Conservation (phyloP, 2,329 filamentous ascomycete genomes). For the Colletotrichum orchidophilum region DNA sequence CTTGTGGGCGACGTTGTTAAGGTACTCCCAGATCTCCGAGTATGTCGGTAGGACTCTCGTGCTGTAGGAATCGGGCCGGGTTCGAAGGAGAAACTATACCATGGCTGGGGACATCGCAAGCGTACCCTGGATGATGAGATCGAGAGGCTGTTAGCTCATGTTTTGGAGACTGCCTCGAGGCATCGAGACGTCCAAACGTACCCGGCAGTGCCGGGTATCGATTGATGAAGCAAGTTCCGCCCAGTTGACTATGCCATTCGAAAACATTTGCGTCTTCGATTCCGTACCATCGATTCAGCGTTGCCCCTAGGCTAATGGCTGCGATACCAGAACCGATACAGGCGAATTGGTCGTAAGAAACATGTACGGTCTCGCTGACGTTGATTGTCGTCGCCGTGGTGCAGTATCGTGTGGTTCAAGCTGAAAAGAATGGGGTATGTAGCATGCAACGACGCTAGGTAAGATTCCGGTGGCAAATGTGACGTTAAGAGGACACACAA, state of each 20-base stretch:
- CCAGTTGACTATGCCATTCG: constrained; percentile 64
- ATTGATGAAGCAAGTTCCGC: constrained; percentile 73
- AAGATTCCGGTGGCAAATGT: neutral
- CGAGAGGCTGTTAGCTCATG: neutral
- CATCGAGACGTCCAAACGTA: constrained; percentile 27
- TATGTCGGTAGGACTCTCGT: constrained; percentile 64
- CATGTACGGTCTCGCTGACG: neutral
- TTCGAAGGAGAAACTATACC: constrained; percentile 72
- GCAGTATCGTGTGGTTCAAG: neutral
- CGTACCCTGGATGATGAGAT: constrained; percentile 41
- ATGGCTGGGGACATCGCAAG: constrained; percentile 67
- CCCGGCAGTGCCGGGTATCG: constrained; percentile 70
- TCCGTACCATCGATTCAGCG: constrained; percentile 64
- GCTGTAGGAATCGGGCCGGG: constrained; percentile 71
- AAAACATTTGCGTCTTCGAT: constrained; percentile 70
- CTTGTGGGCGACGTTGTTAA: constrained; percentile 61
- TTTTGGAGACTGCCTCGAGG: neutral
- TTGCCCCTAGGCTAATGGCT: constrained; percentile 68
- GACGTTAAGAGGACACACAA: neutral
- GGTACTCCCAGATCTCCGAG: constrained; percentile 66
- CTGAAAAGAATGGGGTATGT: neutral
- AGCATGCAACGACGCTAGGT: neutral
- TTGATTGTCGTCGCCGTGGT: neutral
- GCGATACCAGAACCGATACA: constrained; percentile 70
- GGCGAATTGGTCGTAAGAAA: constrained; percentile 48